phyloP scores from a whole-genome alignment of 768 basidiomycete species.

The Crassisporium funariophilum region DNA sequence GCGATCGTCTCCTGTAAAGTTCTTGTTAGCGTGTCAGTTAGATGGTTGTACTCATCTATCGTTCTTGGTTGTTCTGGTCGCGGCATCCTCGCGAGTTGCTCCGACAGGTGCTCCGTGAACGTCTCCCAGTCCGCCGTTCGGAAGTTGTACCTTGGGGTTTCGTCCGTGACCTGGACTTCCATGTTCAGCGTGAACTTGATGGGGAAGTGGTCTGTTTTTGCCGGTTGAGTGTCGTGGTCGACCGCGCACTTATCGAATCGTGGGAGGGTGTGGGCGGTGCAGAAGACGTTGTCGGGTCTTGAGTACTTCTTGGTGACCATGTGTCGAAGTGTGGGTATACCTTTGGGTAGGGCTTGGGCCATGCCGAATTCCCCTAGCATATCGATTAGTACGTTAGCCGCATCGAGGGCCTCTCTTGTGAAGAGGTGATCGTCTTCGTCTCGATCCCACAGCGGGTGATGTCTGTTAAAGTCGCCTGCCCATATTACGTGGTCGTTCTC shows the following conservation, averaged over 20 bases:
- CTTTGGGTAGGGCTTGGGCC: conserved; percentile 33
- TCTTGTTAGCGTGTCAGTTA: background rate
- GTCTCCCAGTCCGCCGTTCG: conserved; percentile 26
- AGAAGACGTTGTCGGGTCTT: conserved; percentile 38
- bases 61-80: background rate
- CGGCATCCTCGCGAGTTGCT: background rate
- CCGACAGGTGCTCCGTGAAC: conserved; percentile 23
- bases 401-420: conserved; percentile 22
- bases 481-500: conserved; percentile 27
- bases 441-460: conserved; percentile 44
- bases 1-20: background rate
- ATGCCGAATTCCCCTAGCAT: conserved; percentile 27
- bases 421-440: conserved; percentile 34
- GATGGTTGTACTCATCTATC: background rate
- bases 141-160: conserved; percentile 5
- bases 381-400: conserved; percentile 28
- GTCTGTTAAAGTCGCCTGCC: conserved; percentile 42
- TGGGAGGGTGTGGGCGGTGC: conserved; percentile 10
- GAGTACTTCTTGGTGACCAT: conserved; percentile 33
- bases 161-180: background rate
- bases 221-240: conserved; percentile 7
- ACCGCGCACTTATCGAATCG: conserved; percentile 23
- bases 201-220: conserved; percentile 35
- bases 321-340: conserved; percentile 34
- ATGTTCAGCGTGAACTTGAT: conserved; percentile 29